Base-by-base conservation (phyloP, 2,329 filamentous ascomycete species). In the Teratosphaeria epicoccoides region DNA sequence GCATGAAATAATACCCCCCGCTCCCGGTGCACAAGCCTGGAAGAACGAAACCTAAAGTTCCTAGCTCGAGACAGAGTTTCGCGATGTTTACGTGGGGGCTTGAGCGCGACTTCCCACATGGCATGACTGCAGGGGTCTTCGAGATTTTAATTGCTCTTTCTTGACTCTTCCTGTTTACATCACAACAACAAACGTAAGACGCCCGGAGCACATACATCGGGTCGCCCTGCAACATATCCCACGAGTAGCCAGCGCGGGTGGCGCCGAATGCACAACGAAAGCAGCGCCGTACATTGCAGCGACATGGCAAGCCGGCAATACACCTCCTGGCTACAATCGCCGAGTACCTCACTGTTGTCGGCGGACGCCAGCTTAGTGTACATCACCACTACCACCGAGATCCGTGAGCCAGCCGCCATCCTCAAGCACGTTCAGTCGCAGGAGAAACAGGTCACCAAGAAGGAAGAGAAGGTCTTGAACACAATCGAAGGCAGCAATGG, bases 361-460 rank as follows among this genome's bases (percentile, higher is more conserved):
- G 67, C 68, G 50, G 67, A 71, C 57, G 73, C 74, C 46, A 66
- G 70, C 11, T 66, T 77, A 60, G 83, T 91, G 75, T 98, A 97
- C 75, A 84, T 97, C 68, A 88, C 90, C 51, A 95, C 91, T 6
- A 84, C 89, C 11, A 88, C 84, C 28, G 81, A 81, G 57, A 76
- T 94, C 66, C 76, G 78, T 56, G 83, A 87, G 60, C 70, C 85
- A 46, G 77, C 82, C 49, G 81, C 87, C 46, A 88, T 98, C 68
- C 75, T 91, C 71, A 89, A 88, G 73, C 90, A 97, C 71, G 72
- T 96, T 56, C 76, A 74, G 62, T 77, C 78, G 33, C 79, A 89
- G 67, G 77, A 79, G 61, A 84, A 83, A 67, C 79, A 87, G 66
- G 75, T 96, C 65, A 86, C 84, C 70, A 94, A 88, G 77, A 90